Percentiles rank a stretch among this genome's conserved stretches.
Evolutionary conservation across 257 asterid genomes (phyloP).

Genomic region (Lantana camara): DNA sequence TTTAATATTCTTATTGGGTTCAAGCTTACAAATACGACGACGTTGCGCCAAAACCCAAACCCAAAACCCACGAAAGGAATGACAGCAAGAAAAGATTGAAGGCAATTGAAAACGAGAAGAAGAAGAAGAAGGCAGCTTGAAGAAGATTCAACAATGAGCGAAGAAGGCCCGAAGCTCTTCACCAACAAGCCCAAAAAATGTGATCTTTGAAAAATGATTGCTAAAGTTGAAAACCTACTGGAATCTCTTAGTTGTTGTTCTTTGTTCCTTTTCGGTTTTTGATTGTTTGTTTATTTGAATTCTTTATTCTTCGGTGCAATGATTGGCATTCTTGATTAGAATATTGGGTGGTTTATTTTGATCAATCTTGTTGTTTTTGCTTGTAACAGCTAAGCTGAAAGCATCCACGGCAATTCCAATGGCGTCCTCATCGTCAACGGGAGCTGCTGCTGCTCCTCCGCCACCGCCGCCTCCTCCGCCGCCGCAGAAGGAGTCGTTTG

Average conservation of each 20-base stretch:
- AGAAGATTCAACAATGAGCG: constrained; percentile 44
- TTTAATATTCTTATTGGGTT: no score
- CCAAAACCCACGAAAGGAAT: constrained; percentile 26
- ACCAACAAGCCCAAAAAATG: constrained; percentile 72
- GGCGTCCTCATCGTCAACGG: constrained; percentile 36
- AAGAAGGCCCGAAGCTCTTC: constrained; percentile 55
- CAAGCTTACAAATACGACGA: constrained; percentile 13
- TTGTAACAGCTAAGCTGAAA: constrained; percentile 63
- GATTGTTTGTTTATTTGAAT: neutral
- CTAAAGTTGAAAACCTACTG: no score
- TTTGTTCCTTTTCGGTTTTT: neutral
- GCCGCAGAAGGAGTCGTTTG: constrained; percentile 59
- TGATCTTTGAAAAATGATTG: constrained; percentile 1
- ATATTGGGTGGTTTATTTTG: neutral
- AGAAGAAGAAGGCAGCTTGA: constrained; percentile 5
- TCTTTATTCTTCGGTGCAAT: neutral
- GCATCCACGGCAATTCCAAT: constrained; percentile 39
- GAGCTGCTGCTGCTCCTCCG: constrained; percentile 39
- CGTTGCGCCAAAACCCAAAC: constrained; percentile 16
- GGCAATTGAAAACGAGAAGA: neutral
- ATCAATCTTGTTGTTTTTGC: constrained; percentile 8
- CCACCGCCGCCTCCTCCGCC: constrained; percentile 41
- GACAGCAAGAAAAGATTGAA: neutral
- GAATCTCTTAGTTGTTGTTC: neutral
- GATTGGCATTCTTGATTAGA: constrained; percentile 14